A percentile compares a stretch with the other conserved stretches of the same genome.
Conservation (phyloP, 805 yeast species). For the Saccharomycopsis fodiens region DNA sequence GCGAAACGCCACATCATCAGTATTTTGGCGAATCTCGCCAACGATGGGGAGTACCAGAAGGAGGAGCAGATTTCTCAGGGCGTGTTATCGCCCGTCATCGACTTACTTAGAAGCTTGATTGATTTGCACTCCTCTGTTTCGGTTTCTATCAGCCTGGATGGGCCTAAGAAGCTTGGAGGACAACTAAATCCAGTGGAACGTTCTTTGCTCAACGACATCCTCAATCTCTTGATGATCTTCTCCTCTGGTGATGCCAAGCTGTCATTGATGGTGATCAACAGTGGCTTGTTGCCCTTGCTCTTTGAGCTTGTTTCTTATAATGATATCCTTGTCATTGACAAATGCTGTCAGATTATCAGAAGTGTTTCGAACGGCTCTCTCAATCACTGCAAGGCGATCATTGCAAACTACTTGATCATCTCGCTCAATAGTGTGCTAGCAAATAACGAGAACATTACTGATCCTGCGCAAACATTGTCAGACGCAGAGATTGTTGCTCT, state of each 20-base stretch:
- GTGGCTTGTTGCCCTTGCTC: conserved; percentile 16
- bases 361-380: conserved; percentile 18
- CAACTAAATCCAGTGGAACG: background rate
- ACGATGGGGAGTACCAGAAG: conserved; percentile 8
- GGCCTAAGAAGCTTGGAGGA: background rate
- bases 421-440: conserved; percentile 13
- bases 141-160: background rate
- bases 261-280: conserved; percentile 15
- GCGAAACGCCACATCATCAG: conserved; percentile 5
- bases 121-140: background rate
- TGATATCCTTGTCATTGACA: conserved; percentile 14
- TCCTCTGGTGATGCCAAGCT: conserved; percentile 15
- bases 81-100: conserved; percentile 7
- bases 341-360: conserved; percentile 15
- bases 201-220: background rate
- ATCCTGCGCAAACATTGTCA: background rate
- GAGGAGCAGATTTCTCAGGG: conserved; percentile 14
- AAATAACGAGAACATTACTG: background rate
- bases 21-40: conserved; percentile 13
- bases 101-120: background rate
- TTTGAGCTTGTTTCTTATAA: conserved; percentile 12
- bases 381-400: conserved; percentile 16
- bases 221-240: conserved; percentile 10
- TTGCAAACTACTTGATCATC: conserved; percentile 11
- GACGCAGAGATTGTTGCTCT: conserved; percentile 2